Conservation (phyloP, 2,329 filamentous ascomycete species). For the Lachnellula cervina region DNA sequence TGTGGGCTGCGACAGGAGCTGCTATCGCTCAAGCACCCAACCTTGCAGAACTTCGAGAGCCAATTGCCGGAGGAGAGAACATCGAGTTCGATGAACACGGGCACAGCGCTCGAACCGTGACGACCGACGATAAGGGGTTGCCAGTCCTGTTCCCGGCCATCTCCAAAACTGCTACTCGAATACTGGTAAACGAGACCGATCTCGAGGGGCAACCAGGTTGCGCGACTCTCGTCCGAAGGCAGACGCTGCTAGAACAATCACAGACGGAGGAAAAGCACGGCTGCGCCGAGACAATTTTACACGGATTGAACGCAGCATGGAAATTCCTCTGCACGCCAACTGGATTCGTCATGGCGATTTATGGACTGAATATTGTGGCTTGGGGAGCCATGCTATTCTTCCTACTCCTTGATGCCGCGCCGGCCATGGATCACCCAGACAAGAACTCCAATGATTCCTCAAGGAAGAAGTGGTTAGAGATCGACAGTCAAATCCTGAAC, state of each 20-base stretch:
- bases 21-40: conserved; percentile 18
- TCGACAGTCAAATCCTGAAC: conserved; percentile 20
- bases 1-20: conserved; percentile 17
- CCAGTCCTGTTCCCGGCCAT: background rate
- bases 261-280: conserved; percentile 8
- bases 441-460: conserved; percentile 69
- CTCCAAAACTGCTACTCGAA: conserved; percentile 1
- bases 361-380: conserved; percentile 74
- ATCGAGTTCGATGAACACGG: conserved; percentile 19
- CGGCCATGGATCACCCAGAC: conserved; percentile 63
- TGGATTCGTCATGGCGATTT: conserved; percentile 72
- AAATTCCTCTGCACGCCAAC: conserved; percentile 67
- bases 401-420: conserved; percentile 66
- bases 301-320: conserved; percentile 58
- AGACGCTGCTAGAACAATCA: conserved; percentile 1
- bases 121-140: conserved; percentile 2
- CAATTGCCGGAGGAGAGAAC: conserved; percentile 15
- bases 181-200: background rate
- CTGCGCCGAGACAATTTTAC: conserved; percentile 51
- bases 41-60: conserved; percentile 13
- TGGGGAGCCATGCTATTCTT: conserved; percentile 93
- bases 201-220: background rate
- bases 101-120: conserved; percentile 20
- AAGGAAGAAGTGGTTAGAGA: conserved; percentile 72
- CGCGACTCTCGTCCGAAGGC: background rate